phyloP scores from a whole-genome alignment of 2,329 filamentous ascomycete genomes.

The Lasiodiplodia sp. region DNA sequence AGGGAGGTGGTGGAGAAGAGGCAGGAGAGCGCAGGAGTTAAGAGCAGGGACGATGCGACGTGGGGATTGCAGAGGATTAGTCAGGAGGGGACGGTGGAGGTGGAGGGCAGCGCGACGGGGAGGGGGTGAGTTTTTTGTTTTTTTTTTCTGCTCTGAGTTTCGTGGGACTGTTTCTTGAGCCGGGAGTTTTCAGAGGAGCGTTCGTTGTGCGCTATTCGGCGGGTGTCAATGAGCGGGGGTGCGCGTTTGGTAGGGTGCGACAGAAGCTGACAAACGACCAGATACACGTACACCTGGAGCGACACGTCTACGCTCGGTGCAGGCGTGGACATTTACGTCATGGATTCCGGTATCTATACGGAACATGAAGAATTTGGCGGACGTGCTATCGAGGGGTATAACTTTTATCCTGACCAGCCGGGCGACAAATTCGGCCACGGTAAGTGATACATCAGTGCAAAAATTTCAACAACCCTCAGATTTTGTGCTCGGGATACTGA shows the following conservation, averaged over 20 bases:
- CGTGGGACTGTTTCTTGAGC: background rate
- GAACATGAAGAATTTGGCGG: slow-evolving; percentile 43
- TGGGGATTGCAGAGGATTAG: slow-evolving; percentile 54
- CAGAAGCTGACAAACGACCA: slow-evolving; percentile 41
- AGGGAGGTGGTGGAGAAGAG: background rate
- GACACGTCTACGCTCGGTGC: slow-evolving; percentile 7
- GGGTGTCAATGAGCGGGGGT: background rate
- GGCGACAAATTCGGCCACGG: slow-evolving; percentile 48
- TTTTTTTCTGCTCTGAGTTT: background rate
- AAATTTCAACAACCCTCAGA: background rate
- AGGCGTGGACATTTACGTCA: slow-evolving; percentile 60
- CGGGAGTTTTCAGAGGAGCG: no score
- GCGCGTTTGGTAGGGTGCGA: background rate
- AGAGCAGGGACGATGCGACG: slow-evolving; percentile 47
- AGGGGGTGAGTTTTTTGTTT: background rate
- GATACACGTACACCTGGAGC: slow-evolving; percentile 24
- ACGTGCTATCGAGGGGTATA: slow-evolving; percentile 35
- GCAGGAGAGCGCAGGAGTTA: slow-evolving; percentile 28
- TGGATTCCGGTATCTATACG: slow-evolving; percentile 39
- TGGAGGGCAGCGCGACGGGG: slow-evolving; percentile 1
- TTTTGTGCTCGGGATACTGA: slow-evolving; percentile 13
- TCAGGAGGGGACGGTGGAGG: slow-evolving; percentile 33
- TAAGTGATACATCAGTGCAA: background rate
- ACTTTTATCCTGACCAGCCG: slow-evolving; percentile 46
- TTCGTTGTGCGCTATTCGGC: background rate